Evolutionary conservation across 176 grass and related monocot species (phyloP).

Genomic region (Raddia guianensis): DNA sequence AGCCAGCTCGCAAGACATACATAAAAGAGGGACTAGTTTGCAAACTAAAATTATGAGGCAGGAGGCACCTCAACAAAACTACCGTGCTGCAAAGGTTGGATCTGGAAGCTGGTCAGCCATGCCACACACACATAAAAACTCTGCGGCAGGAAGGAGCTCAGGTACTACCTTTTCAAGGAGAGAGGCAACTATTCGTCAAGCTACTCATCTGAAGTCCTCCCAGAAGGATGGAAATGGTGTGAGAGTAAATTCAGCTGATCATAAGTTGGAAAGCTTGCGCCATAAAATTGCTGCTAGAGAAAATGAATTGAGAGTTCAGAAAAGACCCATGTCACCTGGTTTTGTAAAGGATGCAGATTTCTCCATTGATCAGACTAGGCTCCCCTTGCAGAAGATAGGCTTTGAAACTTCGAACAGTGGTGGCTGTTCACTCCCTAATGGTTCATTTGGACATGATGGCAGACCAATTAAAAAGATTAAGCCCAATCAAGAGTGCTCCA

Average conservation of each 20-base stretch:
- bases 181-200: constrained; percentile 44
- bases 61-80: constrained; percentile 38
- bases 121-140: constrained; percentile 45
- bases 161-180: constrained; percentile 48
- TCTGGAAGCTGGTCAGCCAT: constrained; percentile 35
- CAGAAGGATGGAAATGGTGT: constrained; percentile 47
- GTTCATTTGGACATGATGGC: constrained; percentile 35
- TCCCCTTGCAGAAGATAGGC: constrained; percentile 43
- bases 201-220: constrained; percentile 45
- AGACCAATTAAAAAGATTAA: constrained; percentile 61
- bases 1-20: constrained; percentile 39
- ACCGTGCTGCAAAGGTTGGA: constrained; percentile 45
- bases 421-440: constrained; percentile 38
- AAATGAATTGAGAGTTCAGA: constrained; percentile 83
- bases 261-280: constrained; percentile 73
- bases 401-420: constrained; percentile 44
- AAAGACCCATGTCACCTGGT: constrained; percentile 45
- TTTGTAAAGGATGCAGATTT: constrained; percentile 35
- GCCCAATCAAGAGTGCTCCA: constrained; percentile 41
- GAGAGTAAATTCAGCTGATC: constrained; percentile 49
- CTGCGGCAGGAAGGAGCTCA: constrained; percentile 43
- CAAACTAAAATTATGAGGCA: constrained; percentile 41
- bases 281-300: constrained; percentile 84
- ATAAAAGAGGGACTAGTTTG: constrained; percentile 39
- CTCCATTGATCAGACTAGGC: constrained; percentile 36